Base-by-base conservation (phyloP, 1,139 yeast genomes). In the Scheffersomyces lignicola region DNA sequence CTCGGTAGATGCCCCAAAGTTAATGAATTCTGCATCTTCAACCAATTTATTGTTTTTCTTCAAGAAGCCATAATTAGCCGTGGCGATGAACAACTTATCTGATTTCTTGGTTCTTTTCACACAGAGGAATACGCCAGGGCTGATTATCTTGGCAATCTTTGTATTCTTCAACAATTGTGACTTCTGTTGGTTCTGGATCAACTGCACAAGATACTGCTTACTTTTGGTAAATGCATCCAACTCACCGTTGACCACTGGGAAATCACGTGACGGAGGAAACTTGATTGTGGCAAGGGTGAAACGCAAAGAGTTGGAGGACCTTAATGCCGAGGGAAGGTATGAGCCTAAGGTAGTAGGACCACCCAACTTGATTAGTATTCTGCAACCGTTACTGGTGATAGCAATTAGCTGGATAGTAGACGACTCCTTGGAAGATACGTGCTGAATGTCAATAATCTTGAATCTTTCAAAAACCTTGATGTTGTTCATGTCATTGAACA, bases 11-110 rank as follows among this genome's bases (percentile, higher is more conserved):
- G 80, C 79, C 4, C 29, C 29, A 38, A 78, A 77, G 13, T 79
- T 73, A 34, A 85, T 60, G 49, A 83, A 80, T 41, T 88, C 88
- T 6, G 95, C 89, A 53, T 85, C 92, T 62, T 90, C 97, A 18
- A 83, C 73, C 47, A 83, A 76, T 44, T 79, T 80, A 43, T 73
- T 77, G 45, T 77, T 80, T 48, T 82, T 81, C 54, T 85, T 84
- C 44, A 89, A 68, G 30, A 84, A 72, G 18, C 96, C 96, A 49
- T 87, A 83, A 54, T 89, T 95, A 8, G 94, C 82, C 3, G 90
- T 83, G 32, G 92, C 73, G 2, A 85, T 80, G 56, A 87, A 87
- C 23, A 87, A 61, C 39, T 74, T 73, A 43, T 76, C 76, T 1
- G 72, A 65, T 34, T 54, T 53, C 38, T 68, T 69, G 0, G 75